These are phyloP conservation scores for Pseudognaphalium luteoalbum DNA, from an alignment of 129 eudicot species.

Conservation along the genomic window DNA sequence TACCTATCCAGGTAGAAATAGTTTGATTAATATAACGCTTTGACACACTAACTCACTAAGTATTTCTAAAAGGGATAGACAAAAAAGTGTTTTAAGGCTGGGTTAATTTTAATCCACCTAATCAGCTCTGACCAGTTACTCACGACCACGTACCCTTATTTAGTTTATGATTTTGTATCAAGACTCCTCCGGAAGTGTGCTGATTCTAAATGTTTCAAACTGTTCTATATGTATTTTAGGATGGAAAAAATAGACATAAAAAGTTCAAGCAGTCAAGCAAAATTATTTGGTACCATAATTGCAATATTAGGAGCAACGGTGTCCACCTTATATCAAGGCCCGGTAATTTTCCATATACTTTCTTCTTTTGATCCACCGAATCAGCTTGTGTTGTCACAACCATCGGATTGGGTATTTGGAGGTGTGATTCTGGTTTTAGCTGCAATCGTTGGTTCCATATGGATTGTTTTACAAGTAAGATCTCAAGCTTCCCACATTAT, in stretches of 20 bases:
- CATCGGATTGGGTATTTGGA: conserved; percentile 30
- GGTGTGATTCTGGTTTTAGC: conserved; percentile 9
- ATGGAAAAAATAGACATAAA: conserved; percentile 42
- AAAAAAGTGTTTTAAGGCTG: too few species aligned
- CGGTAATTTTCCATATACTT: background rate
- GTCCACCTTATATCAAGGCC: conserved; percentile 44
- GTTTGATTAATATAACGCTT: too few species aligned
- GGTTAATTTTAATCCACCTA: too few species aligned
- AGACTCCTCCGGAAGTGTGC: too few species aligned
- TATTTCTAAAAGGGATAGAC: too few species aligned
- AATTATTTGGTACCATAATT: conserved; percentile 36
- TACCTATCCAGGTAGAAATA: too few species aligned
- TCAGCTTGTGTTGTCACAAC: conserved; percentile 12
- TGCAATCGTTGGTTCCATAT: background rate
- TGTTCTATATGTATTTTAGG: conserved; percentile 23
- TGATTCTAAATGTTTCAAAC: background rate
- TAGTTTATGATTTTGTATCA: too few species aligned
- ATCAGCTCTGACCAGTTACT: too few species aligned
- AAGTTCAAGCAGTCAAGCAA: conserved; percentile 42
- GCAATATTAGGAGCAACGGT: conserved; percentile 48
- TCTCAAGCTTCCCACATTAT: background rate
- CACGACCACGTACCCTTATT: background rate
- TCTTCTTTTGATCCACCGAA: background rate
- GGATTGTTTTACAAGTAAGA: conserved; percentile 30
- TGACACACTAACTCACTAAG: too few species aligned